Conservation (phyloP, 2,329 filamentous ascomycete genomes). For the Clonostachys chloroleuca region DNA sequence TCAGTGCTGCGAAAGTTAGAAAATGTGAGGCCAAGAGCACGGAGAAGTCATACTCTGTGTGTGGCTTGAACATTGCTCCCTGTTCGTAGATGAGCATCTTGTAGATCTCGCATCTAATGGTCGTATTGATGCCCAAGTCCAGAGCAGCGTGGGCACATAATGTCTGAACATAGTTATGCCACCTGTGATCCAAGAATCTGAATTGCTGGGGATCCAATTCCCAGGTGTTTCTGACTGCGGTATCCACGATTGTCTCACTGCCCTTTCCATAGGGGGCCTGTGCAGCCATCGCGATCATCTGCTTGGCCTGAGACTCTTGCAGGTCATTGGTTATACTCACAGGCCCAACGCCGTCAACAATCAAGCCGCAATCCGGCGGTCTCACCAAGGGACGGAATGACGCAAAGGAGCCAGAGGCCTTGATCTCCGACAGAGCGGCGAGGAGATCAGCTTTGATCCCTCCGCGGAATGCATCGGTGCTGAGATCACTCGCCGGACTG, state of each 20-base stretch:
- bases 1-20: constrained; percentile 24
- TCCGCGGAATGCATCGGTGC: too few species aligned
- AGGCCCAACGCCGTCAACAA: too few species aligned
- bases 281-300: constrained; percentile 15
- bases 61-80: constrained; percentile 41
- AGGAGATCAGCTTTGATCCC: too few species aligned
- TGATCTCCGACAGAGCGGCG: too few species aligned
- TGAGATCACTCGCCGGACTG: too few species aligned
- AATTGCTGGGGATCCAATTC: constrained; percentile 33
- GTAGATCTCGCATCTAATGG: constrained; percentile 28
- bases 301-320: constrained; percentile 10
- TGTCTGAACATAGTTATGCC: constrained; percentile 15
- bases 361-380: too few species aligned
- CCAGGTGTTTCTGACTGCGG: constrained; percentile 32
- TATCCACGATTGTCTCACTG: constrained; percentile 31
- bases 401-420: too few species aligned
- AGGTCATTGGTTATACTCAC: too few species aligned
- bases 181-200: constrained; percentile 23
- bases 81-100: constrained; percentile 46
- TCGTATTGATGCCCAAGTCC: constrained; percentile 21
- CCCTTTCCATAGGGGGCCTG: constrained; percentile 31
- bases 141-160: constrained; percentile 14
- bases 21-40: not conserved
- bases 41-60: constrained; percentile 26
- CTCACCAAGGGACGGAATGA: too few species aligned